phyloP scores from a whole-genome alignment of 371 early-diverging fungal genomes.

The Mucor ambiguus region DNA sequence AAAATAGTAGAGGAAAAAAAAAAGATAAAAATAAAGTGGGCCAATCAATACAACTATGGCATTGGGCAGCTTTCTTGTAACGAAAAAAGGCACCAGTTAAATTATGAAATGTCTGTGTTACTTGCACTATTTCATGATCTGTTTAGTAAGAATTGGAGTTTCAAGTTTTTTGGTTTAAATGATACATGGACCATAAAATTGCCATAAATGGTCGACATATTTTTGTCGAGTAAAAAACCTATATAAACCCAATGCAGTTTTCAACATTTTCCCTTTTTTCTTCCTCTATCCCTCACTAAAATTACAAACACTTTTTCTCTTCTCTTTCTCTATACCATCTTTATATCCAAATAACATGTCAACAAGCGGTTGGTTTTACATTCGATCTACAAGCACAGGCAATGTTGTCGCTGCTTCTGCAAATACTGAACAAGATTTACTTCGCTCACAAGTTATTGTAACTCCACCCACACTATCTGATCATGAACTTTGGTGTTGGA shows the following conservation, averaged over 20 bases:
- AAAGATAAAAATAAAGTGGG: conserved; percentile 12
- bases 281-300: conserved; percentile 12
- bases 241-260: conserved; percentile 10
- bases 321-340: background rate
- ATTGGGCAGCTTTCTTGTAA: conserved; percentile 17
- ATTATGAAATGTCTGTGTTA: conserved; percentile 7
- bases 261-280: conserved; percentile 3
- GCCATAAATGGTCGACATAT: conserved; percentile 8
- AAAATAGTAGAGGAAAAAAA: conserved; percentile 14
- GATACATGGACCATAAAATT: conserved; percentile 14
- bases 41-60: conserved; percentile 18
- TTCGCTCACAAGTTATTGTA: conserved; percentile 47
- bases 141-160: conserved; percentile 11
- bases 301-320: conserved; percentile 6
- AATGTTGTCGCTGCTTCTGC: conserved; percentile 36
- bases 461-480: conserved; percentile 31
- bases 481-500: conserved; percentile 50
- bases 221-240: conserved; percentile 9
- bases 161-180: background rate
- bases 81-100: conserved; percentile 9
- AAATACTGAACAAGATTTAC: conserved; percentile 12
- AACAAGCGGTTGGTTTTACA: conserved; percentile 44
- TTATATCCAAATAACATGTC: conserved; percentile 10
- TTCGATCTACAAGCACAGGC: conserved; percentile 38
- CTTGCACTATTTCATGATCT: conserved; percentile 1